Conservation (phyloP, 768 basidiomycete species). For the Pisolithus albus region DNA sequence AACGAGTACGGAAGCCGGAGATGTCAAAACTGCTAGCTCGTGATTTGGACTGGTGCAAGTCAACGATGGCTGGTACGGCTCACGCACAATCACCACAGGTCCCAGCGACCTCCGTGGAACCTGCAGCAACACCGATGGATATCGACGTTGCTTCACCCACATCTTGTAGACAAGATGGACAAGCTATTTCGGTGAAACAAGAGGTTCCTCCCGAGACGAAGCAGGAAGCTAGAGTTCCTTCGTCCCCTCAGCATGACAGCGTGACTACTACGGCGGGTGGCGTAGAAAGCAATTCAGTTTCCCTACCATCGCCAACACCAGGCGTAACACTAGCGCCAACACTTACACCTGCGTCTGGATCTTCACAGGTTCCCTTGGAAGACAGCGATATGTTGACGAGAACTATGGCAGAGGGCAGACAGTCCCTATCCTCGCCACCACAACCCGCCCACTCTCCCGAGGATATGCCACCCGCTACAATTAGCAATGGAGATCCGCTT, state of each 20-base stretch:
- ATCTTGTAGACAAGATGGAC: not conserved
- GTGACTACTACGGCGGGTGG: too few species aligned
- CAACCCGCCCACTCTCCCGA: not conserved
- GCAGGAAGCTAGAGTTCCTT: not conserved
- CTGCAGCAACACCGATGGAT: slow-evolving; percentile 1
- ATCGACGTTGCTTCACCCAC: not conserved
- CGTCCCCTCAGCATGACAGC: not conserved
- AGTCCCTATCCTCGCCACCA: not conserved
- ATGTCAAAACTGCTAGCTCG: slow-evolving; percentile 21
- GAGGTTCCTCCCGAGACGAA: not conserved
- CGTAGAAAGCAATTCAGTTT: too few species aligned
- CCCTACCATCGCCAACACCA: not conserved
- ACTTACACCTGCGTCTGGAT: too few species aligned
- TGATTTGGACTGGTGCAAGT: slow-evolving; percentile 26
- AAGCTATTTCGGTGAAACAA: not conserved
- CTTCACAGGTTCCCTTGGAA: too few species aligned
- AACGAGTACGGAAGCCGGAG: slow-evolving; percentile 15
- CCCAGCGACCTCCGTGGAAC: not conserved
- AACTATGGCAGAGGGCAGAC: not conserved
- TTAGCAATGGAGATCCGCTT: not conserved
- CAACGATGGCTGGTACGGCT: slow-evolving; percentile 4
- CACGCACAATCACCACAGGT: not conserved
- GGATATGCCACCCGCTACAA: not conserved
- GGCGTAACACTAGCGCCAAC: not conserved
- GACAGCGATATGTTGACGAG: too few species aligned